Conservation (phyloP, 2,329 filamentous ascomycete genomes). For the Scedosporium aurantiacum region DNA sequence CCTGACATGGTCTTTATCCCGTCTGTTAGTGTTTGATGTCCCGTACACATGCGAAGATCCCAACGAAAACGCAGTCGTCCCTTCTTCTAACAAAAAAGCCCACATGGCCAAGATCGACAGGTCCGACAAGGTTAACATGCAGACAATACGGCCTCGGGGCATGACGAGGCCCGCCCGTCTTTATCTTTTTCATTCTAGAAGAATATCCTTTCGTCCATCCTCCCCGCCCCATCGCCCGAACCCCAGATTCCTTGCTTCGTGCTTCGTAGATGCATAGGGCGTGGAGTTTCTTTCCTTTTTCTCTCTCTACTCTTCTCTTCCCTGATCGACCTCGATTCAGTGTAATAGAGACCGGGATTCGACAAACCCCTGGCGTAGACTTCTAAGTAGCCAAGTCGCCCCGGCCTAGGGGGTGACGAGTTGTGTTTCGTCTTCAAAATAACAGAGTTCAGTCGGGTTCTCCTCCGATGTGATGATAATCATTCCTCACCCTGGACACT, state of each 20-base stretch:
- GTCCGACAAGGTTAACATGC: not conserved
- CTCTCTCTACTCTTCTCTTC: not conserved
- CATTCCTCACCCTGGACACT: not conserved
- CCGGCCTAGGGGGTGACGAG: not conserved
- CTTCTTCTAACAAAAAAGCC: not conserved
- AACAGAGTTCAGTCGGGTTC: not conserved
- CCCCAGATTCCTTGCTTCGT: not conserved
- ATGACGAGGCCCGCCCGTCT: not conserved
- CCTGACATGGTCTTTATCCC: not conserved
- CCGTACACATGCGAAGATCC: not conserved
- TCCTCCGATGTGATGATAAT: not conserved
- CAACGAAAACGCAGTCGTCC: not conserved
- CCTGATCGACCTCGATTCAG: not conserved
- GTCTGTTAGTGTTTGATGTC: not conserved
- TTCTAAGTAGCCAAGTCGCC: not conserved
- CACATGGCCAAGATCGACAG: not conserved
- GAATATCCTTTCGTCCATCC: too few species aligned
- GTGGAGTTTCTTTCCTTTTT: not conserved
- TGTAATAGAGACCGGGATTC: not conserved
- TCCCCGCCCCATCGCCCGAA: not conserved
- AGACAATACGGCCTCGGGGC: not conserved
- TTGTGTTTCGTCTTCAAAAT: not conserved
- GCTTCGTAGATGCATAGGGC: not conserved
- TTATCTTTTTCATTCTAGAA: too few species aligned
- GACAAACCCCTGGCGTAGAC: not conserved